Base-by-base conservation (phyloP, 176 grass and related monocot genomes). In the Thalia dealbata region DNA sequence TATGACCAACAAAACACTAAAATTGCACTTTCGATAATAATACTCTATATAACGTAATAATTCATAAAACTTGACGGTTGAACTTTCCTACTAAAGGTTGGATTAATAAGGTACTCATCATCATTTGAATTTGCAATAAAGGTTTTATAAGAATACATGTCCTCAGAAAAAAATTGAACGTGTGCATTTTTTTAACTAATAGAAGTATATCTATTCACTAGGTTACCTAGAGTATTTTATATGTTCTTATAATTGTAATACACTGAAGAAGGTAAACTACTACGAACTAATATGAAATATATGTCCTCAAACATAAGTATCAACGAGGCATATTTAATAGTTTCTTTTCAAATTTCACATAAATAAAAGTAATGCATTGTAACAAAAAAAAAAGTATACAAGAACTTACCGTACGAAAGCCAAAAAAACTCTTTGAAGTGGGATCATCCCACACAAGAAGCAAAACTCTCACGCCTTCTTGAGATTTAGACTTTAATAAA, bases 401-500 rank as follows among this genome's bases (percentile, higher is more conserved):
- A 56, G 43, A 7, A 63, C 9, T 55, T 68, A 78, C 75, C 24
- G 64, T 78, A 41, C 85, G 78, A 19, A 81, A 52, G 6, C 88
- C 85, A 2, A 96, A 76, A 74, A 92, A 84, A 45, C 74, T 89
- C 76, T 72, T 86, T 50, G 86, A 89, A 78, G 90, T 89, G 48
- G 83, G 87, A 85, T 89, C 86, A 73, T 90, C 86, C 91, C 84
- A 95, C 72, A 87, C 79, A 78, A 87, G 91, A 83, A 95, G 91
- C 61, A 95, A 56, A 62, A 95, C 86, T 73, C 86, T 82, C 56
- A 87, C 84, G 2, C 89, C 87, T 83, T 95, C 90, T 74, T 92
- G 86, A n/a, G 90, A 88, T 69, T 92, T 92, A 18, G 32, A 69
- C 73, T 92, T 92, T 38, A 92, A 70, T 65, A 92, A 73, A 3